These are phyloP conservation scores for Chlamydomonas reinhardtii DNA, from an alignment of 163 green algal genomes.

Conservation along the genomic window DNA sequence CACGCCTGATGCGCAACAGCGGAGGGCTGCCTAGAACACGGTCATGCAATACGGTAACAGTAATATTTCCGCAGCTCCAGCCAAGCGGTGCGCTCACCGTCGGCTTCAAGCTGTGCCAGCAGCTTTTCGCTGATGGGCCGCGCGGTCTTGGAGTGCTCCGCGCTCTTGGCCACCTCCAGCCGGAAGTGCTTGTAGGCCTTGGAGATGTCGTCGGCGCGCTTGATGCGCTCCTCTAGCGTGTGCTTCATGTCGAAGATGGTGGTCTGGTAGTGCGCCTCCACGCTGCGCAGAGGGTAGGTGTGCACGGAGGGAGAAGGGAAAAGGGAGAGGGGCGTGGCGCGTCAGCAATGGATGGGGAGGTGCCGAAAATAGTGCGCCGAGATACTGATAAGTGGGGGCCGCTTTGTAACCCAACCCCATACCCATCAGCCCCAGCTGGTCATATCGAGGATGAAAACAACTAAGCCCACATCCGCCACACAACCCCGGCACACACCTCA, in stretches of 20 bases:
- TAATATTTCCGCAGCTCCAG: too few species aligned
- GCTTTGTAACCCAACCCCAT: too few species aligned
- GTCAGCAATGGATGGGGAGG: neutral
- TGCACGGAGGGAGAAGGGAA: neutral
- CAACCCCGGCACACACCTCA: too few species aligned
- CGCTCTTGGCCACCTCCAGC: constrained; percentile 75
- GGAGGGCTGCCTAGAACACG: too few species aligned
- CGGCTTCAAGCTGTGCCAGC: constrained; percentile 64
- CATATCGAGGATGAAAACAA: too few species aligned
- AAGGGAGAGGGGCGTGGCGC: neutral
- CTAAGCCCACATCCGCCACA: too few species aligned
- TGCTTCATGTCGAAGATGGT: constrained; percentile 71
- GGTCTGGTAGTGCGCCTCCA: constrained; percentile 68
- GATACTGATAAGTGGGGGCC: too few species aligned
- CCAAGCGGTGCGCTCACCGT: constrained; percentile 42
- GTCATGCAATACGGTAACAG: too few species aligned
- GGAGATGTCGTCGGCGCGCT: constrained; percentile 69
- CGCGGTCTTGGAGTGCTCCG: constrained; percentile 74
- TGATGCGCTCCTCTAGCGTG: constrained; percentile 61
- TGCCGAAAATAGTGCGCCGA: too few species aligned
- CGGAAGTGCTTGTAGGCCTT: constrained; percentile 77
- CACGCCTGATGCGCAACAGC: too few species aligned
- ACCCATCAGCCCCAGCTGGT: too few species aligned
- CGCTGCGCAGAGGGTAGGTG: constrained; percentile 34
- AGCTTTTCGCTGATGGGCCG: constrained; percentile 70